phyloP scores from a whole-genome alignment of 2,329 filamentous ascomycete species.

The Colletotrichum paranaense region DNA sequence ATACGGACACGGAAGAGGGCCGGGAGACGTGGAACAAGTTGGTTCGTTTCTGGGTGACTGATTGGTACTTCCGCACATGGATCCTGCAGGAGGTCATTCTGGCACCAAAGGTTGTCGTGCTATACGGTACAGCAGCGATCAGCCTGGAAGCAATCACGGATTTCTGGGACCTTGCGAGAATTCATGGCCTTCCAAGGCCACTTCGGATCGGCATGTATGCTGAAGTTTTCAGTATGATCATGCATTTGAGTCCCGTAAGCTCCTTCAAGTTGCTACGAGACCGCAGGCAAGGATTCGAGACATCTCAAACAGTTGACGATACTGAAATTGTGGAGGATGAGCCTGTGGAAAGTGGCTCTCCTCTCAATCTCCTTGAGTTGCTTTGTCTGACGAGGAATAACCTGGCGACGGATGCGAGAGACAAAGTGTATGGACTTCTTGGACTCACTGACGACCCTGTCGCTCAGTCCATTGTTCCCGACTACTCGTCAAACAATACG shows the following conservation, averaged over 20 bases:
- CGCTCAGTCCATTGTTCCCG: not conserved
- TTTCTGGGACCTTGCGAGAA: conserved; percentile 12
- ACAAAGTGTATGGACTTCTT: conserved; percentile 21
- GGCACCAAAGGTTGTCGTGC: conserved; percentile 10
- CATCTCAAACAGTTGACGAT: too few relatives aligned
- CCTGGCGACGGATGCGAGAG: conserved; percentile 4
- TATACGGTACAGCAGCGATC: conserved; percentile 2
- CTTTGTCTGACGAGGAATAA: conserved; percentile 17
- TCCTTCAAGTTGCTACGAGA: conserved; percentile 13
- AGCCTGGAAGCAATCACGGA: conserved; percentile 18
- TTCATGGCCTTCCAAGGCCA: not conserved
- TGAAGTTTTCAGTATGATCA: conserved; percentile 8
- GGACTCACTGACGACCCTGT: conserved; percentile 14
- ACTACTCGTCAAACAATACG: not conserved
- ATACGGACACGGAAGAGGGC: not conserved
- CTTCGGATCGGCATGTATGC: conserved; percentile 13
- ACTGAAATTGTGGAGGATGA: not conserved
- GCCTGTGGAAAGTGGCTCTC: too few relatives aligned
- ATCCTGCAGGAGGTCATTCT: conserved; percentile 27
- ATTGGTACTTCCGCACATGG: conserved; percentile 30
- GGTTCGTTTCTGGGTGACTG: conserved; percentile 12
- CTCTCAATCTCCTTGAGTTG: not conserved
- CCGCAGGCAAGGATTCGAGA: not conserved
- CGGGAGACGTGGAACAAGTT: not conserved
- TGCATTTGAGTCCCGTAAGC: conserved; percentile 11